Base-by-base conservation (phyloP, 768 basidiomycete genomes). In the Neoboletus magnificus region DNA sequence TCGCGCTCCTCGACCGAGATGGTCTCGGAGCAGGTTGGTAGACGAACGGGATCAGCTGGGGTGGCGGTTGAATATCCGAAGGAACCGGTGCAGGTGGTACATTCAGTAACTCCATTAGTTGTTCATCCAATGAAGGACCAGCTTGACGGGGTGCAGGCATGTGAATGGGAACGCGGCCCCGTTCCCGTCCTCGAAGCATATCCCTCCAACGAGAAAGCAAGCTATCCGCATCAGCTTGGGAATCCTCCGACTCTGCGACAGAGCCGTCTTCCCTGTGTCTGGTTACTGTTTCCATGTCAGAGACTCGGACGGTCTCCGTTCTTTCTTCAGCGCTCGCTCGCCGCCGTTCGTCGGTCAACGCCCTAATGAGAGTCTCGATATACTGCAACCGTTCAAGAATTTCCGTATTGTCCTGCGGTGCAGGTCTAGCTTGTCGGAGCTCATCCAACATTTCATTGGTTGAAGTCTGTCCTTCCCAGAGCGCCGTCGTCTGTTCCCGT, bases 381-480 rank as follows among this genome's bases (percentile, higher is more conserved):
- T 36, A 56, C 5, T 50, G 48, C 41, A 72, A 57, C 3, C 74
- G 71, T 8, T 70, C 70, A 4, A 69, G 53, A 16, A 75, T 49
- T 49, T 76, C 76, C 65, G 80, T 49, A 64, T 75, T 71, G 64
- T 80, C 75, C 27, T 63, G 64, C 22, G 68, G 64, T n/a, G 66
- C 59, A 43, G 76, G 70, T 20, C 79, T 77, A 30, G 76, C 64
- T 15, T 78, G 76, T 20, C 81, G 79, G 50, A 93, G 73, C 25
- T 85, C 81, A 53, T 87, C 82, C 35, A 94, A 69, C 56, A 83
- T 72, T 30, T 80, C 77, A 49, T 84, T 83, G 8, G 86, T 80
- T 0, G 79, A 73, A 0, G 69, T 62, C 68, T 95, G 91, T 6
- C 79, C 82, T 46, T 87, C 78, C 69, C 82, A 76, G 22, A 96